Base-by-base conservation (phyloP, 768 basidiomycete genomes). In the Pisolithus marmoratus region DNA sequence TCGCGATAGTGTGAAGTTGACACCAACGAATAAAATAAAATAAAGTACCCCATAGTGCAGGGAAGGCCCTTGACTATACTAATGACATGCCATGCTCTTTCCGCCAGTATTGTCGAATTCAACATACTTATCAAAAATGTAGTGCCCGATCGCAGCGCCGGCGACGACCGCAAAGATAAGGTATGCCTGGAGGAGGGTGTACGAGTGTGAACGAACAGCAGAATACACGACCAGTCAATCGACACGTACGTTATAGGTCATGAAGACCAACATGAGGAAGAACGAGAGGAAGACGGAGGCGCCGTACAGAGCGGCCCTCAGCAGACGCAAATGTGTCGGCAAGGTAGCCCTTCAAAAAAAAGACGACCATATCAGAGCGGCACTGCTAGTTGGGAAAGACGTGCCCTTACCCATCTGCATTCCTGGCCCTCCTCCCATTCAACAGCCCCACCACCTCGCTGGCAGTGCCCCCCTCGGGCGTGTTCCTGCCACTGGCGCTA, bases 241-340 rank as follows among this genome's bases (percentile, higher is more conserved):
- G 12, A 15, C 22, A 72, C 88, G 62, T 53, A 92, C 90, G 58
- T 96, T 96, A 72, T 94, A 96, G 5, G 93, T 95, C 93, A 96
- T 95, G 70, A 92, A 94, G 38, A 95, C 84, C 52, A 96, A 74
- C 93, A 96, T 96, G 64, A 92, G 80, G 79, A 91, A 90, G 75
- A 87, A 89, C 34, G 89, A 89, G 53, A 92, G 67, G 66, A 85
- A 85, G 20, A 92, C 82, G 3, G 81, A 81, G 4, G 75, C 68
- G n/a, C 85, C 90, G 60, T 94, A 95, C 36, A 91, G 64, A 2
- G 65, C 58, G 6, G 90, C 86, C 23, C 90, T 77, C 41, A 84
- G 59, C n/a, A 74, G 54, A 22, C 85, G 81, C 38, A 74, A 69
- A 8, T 70, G 49, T 22, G 70, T 52, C 1, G 84, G 83, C 1